These are phyloP conservation scores for Pythium sukuiense DNA, from an alignment of 352 stramenopile genomes.

Conservation along the genomic window DNA sequence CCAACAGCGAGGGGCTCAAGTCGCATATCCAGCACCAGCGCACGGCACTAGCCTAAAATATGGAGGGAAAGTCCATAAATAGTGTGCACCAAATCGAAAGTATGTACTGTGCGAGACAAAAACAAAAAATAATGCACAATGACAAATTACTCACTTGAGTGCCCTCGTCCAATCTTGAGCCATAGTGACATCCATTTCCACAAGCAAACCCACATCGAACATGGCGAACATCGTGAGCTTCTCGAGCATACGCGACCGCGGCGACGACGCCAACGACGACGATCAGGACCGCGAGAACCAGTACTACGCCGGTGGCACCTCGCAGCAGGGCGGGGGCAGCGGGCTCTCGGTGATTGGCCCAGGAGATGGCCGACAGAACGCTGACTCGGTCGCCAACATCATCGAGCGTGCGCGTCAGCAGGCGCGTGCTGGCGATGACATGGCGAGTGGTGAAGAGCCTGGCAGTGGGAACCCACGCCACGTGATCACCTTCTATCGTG, in stretches of 20 bases:
- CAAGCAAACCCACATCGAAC: slow-evolving; percentile 1
- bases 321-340: slow-evolving; percentile 68
- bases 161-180: neutral
- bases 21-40: slow-evolving; percentile 62
- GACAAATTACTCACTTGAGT: neutral
- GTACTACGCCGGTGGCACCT: slow-evolving; percentile 73
- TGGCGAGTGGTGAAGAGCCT: slow-evolving; percentile 18
- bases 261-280: slow-evolving; percentile 33
- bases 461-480: slow-evolving; percentile 39
- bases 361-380: slow-evolving; percentile 34
- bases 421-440: slow-evolving; percentile 34
- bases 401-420: slow-evolving; percentile 79
- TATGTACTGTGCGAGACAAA: neutral
- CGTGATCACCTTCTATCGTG: slow-evolving; percentile 84
- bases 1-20: slow-evolving; percentile 51
- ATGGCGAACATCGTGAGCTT: slow-evolving; percentile 86
- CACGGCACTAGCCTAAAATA: slow-evolving; percentile 54
- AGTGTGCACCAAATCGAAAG: neutral
- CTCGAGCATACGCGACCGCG: slow-evolving; percentile 59
- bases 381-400: slow-evolving; percentile 78
- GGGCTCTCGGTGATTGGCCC: slow-evolving; percentile 74
- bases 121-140: neutral
- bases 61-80: neutral
- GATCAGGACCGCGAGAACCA: slow-evolving; percentile 41
- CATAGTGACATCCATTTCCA: neutral